Percentiles rank a stretch among this genome's conserved stretches.
Evolutionary conservation across 2,329 filamentous ascomycete species (phyloP).

Genomic region (Blastomyces parvus): DNA sequence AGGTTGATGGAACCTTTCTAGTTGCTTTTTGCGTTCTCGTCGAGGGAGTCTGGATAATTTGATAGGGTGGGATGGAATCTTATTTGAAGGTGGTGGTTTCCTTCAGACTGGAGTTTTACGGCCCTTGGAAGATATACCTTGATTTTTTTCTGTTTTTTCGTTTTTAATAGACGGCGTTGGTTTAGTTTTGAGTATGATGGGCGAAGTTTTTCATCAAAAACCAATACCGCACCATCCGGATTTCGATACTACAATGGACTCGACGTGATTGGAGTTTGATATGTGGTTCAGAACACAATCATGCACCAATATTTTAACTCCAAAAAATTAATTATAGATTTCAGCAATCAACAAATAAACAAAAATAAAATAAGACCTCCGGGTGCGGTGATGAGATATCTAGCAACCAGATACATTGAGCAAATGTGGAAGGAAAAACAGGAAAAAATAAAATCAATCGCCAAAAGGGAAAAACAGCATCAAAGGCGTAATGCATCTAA

Average conservation of each 20-base stretch:
- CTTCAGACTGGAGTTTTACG: background rate
- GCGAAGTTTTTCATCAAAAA: background rate
- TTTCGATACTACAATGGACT: background rate
- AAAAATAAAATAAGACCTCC: background rate
- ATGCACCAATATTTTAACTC: background rate
- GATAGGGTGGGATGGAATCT: background rate
- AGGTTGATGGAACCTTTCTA: constrained; percentile 16
- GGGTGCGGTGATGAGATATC: background rate
- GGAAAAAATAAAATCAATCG: background rate
- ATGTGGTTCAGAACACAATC: background rate
- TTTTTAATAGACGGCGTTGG: background rate
- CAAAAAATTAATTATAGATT: background rate
- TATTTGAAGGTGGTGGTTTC: background rate
- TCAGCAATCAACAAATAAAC: background rate
- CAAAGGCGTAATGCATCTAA: background rate
- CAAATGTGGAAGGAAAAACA: background rate
- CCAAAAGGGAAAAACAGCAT: background rate
- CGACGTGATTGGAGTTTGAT: background rate
- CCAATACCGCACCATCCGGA: background rate
- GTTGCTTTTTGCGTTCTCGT: background rate
- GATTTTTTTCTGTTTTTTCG: background rate
- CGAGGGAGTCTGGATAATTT: background rate
- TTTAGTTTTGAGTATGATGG: background rate
- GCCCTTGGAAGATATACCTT: background rate
- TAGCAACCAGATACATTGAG: background rate